Evolutionary conservation across 225 moss, liverwort and hornwort species (phyloP).

Genomic region (Marchantia polymorpha): DNA sequence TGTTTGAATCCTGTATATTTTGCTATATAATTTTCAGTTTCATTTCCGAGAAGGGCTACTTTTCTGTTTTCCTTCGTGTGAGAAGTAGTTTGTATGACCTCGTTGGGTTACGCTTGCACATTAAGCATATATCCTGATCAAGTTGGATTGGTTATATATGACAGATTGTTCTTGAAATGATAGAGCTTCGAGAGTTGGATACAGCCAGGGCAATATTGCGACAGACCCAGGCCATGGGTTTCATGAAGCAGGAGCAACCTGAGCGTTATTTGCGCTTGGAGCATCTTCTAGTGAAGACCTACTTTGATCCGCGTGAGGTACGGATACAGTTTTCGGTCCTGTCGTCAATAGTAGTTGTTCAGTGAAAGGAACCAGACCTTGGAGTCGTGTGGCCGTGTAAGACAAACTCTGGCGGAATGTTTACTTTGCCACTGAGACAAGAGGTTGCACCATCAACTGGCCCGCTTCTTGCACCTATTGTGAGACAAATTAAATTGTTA

Average conservation of each 20-base stretch:
- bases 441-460: no score
- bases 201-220: constrained; percentile 96
- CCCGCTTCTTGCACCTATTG: no score
- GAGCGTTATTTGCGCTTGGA: constrained; percentile 96
- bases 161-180: constrained; percentile 99
- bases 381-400: no score
- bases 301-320: constrained; percentile 98
- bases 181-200: constrained; percentile 96
- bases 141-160: background rate
- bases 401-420: no score
- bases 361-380: no score
- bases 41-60: background rate
- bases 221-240: constrained; percentile 98
- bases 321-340: no score
- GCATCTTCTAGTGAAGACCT: constrained; percentile 95
- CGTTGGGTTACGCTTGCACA: background rate
- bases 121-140: background rate
- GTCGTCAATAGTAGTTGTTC: no score
- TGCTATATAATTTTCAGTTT: background rate
- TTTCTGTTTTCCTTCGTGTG: no score
- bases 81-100: no score
- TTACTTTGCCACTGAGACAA: no score
- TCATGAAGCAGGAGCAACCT: constrained; percentile 99
- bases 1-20: no score
- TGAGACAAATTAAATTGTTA: no score